Percentiles rank a stretch among this genome's conserved stretches.
Conservation (phyloP, 768 basidiomycete species). For the Clathrus columnatus region DNA sequence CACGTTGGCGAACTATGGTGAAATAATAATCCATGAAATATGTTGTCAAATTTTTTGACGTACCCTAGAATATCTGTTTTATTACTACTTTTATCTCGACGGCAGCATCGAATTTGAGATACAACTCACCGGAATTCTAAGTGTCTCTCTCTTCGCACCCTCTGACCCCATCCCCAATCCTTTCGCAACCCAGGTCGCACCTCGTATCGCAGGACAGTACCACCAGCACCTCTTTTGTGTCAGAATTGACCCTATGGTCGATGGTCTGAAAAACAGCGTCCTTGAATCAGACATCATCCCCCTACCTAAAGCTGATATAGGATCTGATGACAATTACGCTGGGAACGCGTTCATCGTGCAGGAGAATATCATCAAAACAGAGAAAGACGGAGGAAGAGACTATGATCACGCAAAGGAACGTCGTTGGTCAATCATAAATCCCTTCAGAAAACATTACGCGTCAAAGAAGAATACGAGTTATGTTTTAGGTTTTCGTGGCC, state of each 20-base stretch:
- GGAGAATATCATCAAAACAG: slow-evolving; percentile 48
- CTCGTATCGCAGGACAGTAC: slow-evolving; percentile 71
- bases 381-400: slow-evolving; percentile 53
- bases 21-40: slow-evolving; percentile 11
- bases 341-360: slow-evolving; percentile 74
- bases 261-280: slow-evolving; percentile 75
- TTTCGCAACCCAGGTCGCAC: slow-evolving; percentile 71
- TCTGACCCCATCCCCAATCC: slow-evolving; percentile 57
- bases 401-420: slow-evolving; percentile 61
- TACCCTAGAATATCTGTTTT: slow-evolving; percentile 70
- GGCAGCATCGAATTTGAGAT: slow-evolving; percentile 82
- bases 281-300: slow-evolving; percentile 71
- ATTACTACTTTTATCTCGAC: slow-evolving; percentile 86
- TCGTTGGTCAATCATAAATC: slow-evolving; percentile 77
- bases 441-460: slow-evolving; percentile 54
- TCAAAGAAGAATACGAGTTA: slow-evolving; percentile 68
- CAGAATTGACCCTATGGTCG: slow-evolving; percentile 83
- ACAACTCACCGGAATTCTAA: slow-evolving; percentile 75
- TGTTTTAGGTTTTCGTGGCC: slow-evolving; percentile 53
- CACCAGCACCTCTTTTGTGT: slow-evolving; percentile 76
- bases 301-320: slow-evolving; percentile 53
- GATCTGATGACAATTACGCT: slow-evolving; percentile 69
- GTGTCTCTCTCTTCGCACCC: slow-evolving; percentile 51
- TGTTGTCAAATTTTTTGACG: neutral
- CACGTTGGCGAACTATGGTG: slow-evolving; percentile 85